phyloP scores from a whole-genome alignment of 208 protist species.

The Wallacemonas sp. region DNA sequence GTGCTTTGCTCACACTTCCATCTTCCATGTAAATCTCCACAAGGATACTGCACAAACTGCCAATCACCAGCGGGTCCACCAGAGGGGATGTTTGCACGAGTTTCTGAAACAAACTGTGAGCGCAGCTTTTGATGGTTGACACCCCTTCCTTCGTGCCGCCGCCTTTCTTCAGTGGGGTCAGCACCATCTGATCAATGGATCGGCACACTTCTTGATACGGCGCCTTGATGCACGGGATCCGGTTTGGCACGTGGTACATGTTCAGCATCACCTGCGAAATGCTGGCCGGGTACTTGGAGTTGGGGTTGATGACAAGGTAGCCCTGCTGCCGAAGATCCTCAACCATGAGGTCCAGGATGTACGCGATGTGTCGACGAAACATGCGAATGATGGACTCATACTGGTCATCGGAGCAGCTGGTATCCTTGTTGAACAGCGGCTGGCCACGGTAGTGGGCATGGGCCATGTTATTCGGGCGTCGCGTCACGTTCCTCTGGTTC shows the following conservation, averaged over 20 bases:
- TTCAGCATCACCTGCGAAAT: constrained; percentile 24
- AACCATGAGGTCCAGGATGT: constrained; percentile 30
- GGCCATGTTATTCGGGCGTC: constrained; percentile 5
- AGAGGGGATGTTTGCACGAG: constrained; percentile 50
- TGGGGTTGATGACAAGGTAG: constrained; percentile 29
- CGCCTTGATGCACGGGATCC: constrained; percentile 26
- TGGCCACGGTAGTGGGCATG: constrained; percentile 34
- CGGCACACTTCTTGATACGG: constrained; percentile 41
- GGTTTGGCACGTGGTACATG: constrained; percentile 22
- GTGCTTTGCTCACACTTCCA: constrained; percentile 22
- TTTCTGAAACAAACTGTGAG: constrained; percentile 38
- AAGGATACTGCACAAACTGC: constrained; percentile 27
- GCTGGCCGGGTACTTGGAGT: constrained; percentile 20
- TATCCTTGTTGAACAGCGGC: constrained; percentile 59
- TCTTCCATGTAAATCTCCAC: constrained; percentile 47
- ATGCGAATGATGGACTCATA: constrained; percentile 48
- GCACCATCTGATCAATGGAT: constrained; percentile 34
- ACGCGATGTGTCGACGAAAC: constrained; percentile 41
- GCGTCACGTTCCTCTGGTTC: constrained; percentile 1
- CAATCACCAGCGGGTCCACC: constrained; percentile 53
- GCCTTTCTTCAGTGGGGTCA: constrained; percentile 21
- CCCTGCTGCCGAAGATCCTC: constrained; percentile 40
- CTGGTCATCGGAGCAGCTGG: constrained; percentile 66
- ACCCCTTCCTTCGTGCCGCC: constrained; percentile 17
- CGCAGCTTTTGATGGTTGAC: constrained; percentile 31